Conservation (phyloP, 306 rosid species). For the Inga leiocalycina region DNA sequence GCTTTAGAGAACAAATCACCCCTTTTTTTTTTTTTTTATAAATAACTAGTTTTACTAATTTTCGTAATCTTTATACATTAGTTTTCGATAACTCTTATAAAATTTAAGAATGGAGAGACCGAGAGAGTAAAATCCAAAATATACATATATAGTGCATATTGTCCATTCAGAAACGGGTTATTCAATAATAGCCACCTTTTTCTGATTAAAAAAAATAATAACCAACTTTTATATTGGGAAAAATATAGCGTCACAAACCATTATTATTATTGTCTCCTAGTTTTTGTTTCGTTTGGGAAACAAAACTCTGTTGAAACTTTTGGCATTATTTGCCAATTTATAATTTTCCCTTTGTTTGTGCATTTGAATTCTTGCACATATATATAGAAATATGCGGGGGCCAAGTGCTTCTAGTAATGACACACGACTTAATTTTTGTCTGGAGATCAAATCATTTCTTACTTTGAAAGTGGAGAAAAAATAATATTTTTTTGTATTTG, state of each 20-base stretch:
- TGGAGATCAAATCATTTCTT: background rate
- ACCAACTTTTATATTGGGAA: conserved; percentile 17
- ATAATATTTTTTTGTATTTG: background rate
- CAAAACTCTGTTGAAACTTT: background rate
- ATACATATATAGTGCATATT: background rate
- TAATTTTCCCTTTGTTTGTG: background rate
- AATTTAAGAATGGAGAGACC: background rate
- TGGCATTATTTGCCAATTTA: background rate
- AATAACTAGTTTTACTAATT: too few species aligned
- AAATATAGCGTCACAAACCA: conserved; percentile 24
- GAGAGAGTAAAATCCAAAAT: background rate
- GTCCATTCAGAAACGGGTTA: background rate
- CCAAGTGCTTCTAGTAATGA: background rate
- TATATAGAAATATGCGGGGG: background rate
- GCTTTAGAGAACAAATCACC: too few species aligned
- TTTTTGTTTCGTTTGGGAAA: conserved; percentile 2
- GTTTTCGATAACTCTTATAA: background rate
- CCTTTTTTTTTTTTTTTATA: too few species aligned
- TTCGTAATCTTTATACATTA: too few species aligned
- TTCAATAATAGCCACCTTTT: conserved; percentile 7
- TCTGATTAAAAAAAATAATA: too few species aligned
- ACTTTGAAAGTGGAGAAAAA: background rate
- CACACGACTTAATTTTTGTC: background rate
- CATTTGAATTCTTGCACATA: background rate
- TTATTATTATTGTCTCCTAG: conserved; percentile 8